Base-by-base conservation (phyloP, 2,329 filamentous ascomycete genomes). In the Calycina marina region DNA sequence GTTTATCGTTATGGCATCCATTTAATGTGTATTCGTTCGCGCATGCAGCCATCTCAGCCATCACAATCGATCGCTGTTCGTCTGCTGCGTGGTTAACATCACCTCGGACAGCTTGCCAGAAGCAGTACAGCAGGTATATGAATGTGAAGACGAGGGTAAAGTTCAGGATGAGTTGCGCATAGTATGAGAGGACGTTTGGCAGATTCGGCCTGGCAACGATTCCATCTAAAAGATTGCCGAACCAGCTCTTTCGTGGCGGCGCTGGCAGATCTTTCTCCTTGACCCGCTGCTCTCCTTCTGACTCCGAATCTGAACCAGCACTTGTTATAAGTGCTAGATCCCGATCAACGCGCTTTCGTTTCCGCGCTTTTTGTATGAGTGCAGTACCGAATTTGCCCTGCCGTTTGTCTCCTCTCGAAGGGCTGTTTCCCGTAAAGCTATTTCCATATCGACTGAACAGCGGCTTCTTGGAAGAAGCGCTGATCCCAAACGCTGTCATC, bases 41-140 rank as follows among this genome's bases (percentile, higher is more conserved):
- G 53, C 90, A 98, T 53, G 90, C 90, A 41, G 71, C 66, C 52
- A 92, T 92, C 43, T 84, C 73, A 8, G 72, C 68, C 39, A 86
- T 57, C 14, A 90, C 70, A 10, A 72, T 69, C 2, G 69, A 62
- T 90, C 71, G 65, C 18, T 57, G 55, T 11, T 62, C 54, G 62
- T 71, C 39, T 63, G 61, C 55, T 67, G 74, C 46, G 64, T 63
- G 43, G 65, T 60, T 40, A 10, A 54, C 45, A 31, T 54, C 52
- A 14, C 45, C 39, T 10, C 41, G 42, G 8, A 54, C 42, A 2
- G 50, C 45, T 9, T 41, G 37, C 43, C 46, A 50, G 34, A 51
- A 49, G 13, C 38, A 43, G 20, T 43, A 49, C 16, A 54, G 40
- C 5, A 43, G 41, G 18, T 47, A 52, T 13, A 67, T 58, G 4